Evolutionary conservation across 192 early-diverging fungal genomes (phyloP).

Genomic region (Umbelopsis sp.): DNA sequence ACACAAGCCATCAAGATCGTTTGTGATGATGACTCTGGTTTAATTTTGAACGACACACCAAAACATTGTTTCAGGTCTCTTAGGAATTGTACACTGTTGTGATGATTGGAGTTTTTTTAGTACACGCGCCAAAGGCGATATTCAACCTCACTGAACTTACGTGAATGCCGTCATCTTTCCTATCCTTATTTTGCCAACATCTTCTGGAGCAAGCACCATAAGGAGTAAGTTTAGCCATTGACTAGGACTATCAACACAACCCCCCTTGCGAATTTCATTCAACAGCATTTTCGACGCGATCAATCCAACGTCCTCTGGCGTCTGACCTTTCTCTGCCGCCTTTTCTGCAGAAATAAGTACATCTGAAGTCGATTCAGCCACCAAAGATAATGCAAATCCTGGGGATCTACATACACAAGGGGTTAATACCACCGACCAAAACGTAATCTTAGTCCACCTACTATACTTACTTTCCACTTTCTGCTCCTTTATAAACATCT

Average conservation of each 20-base stretch:
- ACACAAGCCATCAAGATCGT: slow-evolving; percentile 80
- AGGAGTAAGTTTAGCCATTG: slow-evolving; percentile 89
- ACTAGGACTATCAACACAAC: slow-evolving; percentile 85
- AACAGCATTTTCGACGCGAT: slow-evolving; percentile 78
- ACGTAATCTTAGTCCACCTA: no score
- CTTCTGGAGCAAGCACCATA: slow-evolving; percentile 88
- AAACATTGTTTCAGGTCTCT: slow-evolving; percentile 91
- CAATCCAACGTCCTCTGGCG: slow-evolving; percentile 90
- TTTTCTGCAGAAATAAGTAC: slow-evolving; percentile 85
- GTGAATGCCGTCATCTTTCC: slow-evolving; percentile 86
- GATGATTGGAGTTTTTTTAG: neutral
- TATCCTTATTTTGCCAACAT: slow-evolving; percentile 89
- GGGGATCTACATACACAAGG: slow-evolving; percentile 59
- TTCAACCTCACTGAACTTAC: slow-evolving; percentile 43
- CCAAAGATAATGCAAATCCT: slow-evolving; percentile 89
- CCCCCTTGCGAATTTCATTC: slow-evolving; percentile 84
- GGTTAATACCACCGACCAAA: no score
- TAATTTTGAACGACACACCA: slow-evolving; percentile 91
- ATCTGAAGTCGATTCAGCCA: slow-evolving; percentile 90
- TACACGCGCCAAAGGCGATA: neutral
- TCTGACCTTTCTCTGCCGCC: slow-evolving; percentile 73
- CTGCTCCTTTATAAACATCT: slow-evolving; percentile 96
- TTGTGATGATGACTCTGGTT: slow-evolving; percentile 50
- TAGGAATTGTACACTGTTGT: slow-evolving; percentile 82
- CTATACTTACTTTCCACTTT: slow-evolving; percentile 69